phyloP scores from a whole-genome alignment of 2,329 filamentous ascomycete genomes.

The Lasiodiplodia citricola region DNA sequence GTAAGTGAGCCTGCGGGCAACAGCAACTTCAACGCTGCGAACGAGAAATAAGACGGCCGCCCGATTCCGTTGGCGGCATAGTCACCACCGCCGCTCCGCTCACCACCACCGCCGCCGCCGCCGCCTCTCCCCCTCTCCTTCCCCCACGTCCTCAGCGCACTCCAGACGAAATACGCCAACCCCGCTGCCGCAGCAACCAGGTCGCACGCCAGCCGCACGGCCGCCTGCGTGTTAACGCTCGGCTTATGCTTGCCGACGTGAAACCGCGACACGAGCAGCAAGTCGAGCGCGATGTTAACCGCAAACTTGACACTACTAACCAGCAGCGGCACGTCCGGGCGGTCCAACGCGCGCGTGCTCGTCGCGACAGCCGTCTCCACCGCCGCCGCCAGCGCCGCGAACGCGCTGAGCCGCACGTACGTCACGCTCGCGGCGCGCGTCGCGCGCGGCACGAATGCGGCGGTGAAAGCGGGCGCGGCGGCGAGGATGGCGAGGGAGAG shows the following conservation, averaged over 20 bases:
- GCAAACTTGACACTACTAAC: conserved; percentile 69
- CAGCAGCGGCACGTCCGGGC: conserved; percentile 70
- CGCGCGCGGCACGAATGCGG: conserved; percentile 64
- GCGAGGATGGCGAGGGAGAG: conserved; percentile 65
- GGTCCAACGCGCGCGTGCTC: conserved; percentile 69
- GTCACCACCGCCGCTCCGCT: background rate
- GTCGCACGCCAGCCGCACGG: conserved; percentile 67
- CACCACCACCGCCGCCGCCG: background rate
- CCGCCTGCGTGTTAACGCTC: conserved; percentile 68
- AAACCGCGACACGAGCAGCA: conserved; percentile 70
- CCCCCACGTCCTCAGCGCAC: background rate
- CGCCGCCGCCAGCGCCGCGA: conserved; percentile 66
- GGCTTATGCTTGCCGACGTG: conserved; percentile 62
- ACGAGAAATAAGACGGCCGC: conserved; percentile 30
- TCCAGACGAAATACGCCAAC: background rate
- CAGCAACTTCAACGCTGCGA: conserved; percentile 57
- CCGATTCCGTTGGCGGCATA: fast-evolving
- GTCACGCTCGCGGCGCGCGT: conserved; percentile 64
- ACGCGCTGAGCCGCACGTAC: conserved; percentile 69
- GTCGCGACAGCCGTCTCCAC: conserved; percentile 67
- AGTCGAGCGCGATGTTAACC: conserved; percentile 70
- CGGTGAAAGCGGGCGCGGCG: conserved; percentile 63
- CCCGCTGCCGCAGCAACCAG: conserved; percentile 61
- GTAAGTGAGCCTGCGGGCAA: conserved; percentile 63
- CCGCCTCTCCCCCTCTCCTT: background rate